Evolutionary conservation across 306 rosid species (phyloP).

Genomic region (Purshia tridentata): DNA sequence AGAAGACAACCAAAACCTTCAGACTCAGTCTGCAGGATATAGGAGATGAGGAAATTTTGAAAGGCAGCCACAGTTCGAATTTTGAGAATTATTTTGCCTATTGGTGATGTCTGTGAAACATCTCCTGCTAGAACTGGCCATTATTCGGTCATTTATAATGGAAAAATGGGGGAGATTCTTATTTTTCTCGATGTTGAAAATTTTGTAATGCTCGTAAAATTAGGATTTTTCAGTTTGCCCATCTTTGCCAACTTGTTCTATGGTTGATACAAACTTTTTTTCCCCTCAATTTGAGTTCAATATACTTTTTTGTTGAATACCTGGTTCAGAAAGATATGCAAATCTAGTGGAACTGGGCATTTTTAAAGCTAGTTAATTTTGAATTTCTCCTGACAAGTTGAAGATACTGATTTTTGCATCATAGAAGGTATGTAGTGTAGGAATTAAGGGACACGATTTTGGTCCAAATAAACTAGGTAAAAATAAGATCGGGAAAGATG

Average conservation of each 20-base stretch:
- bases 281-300: background rate
- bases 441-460: too few species aligned
- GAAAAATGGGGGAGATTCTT: background rate
- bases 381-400: constrained; percentile 1
- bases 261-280: background rate
- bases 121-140: constrained; percentile 6
- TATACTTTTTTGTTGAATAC: background rate
- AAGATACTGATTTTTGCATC: background rate
- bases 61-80: constrained; percentile 13
- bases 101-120: constrained; percentile 22
- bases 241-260: background rate
- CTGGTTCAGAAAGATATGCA: background rate
- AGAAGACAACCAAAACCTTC: constrained; percentile 85
- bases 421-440: too few species aligned
- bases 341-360: background rate
- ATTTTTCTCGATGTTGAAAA: background rate
- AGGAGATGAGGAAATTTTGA: constrained; percentile 37
- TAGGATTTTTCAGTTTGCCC: constrained; percentile 6
- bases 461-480: too few species aligned
- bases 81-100: constrained; percentile 24
- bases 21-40: constrained; percentile 47
- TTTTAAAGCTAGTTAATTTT: background rate
- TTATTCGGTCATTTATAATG: background rate
- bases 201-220: constrained; percentile 6
- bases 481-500: background rate